Evolutionary conservation across 306 rosid genomes (phyloP).

Genomic region (Quillaja saponaria): DNA sequence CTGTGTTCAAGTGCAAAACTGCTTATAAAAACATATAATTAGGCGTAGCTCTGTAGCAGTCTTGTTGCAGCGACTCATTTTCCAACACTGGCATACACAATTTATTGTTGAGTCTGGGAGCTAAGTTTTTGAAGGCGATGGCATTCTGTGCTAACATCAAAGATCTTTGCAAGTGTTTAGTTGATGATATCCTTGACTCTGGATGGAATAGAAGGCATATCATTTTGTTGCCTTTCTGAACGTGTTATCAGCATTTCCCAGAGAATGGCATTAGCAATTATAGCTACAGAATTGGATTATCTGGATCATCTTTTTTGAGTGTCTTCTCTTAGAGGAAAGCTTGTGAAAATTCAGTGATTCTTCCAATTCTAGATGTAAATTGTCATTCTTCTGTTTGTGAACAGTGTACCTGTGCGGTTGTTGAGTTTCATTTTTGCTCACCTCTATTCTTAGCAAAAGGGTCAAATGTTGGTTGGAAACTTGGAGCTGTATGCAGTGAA

Average conservation of each 20-base stretch:
- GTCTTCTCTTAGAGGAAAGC: too few species aligned
- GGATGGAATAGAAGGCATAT: neutral
- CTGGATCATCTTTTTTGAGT: too few species aligned
- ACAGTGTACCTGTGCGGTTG: too few species aligned
- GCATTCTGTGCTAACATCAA: neutral
- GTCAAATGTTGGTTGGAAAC: too few species aligned
- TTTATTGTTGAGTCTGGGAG: neutral
- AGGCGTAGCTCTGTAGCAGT: neutral
- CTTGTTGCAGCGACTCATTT: neutral
- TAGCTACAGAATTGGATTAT: too few species aligned
- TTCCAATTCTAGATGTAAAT: too few species aligned
- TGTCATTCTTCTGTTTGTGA: too few species aligned
- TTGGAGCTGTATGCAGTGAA: too few species aligned
- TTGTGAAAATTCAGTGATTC: too few species aligned
- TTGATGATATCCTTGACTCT: slow-evolving; percentile 3
- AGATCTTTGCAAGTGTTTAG: neutral
- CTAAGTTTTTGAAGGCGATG: slow-evolving; percentile 3
- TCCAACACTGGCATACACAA: slow-evolving; percentile 23
- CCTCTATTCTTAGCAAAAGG: too few species aligned
- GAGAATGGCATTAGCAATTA: slow-evolving; percentile 1
- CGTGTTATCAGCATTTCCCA: neutral
- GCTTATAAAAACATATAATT: slow-evolving; percentile 1
- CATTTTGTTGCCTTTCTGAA: neutral
- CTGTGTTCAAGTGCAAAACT: neutral
- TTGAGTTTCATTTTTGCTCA: too few species aligned